These are phyloP conservation scores for Plenodomus biglobosus DNA, from an alignment of 2,329 filamentous ascomycete genomes.

Conservation along the genomic window DNA sequence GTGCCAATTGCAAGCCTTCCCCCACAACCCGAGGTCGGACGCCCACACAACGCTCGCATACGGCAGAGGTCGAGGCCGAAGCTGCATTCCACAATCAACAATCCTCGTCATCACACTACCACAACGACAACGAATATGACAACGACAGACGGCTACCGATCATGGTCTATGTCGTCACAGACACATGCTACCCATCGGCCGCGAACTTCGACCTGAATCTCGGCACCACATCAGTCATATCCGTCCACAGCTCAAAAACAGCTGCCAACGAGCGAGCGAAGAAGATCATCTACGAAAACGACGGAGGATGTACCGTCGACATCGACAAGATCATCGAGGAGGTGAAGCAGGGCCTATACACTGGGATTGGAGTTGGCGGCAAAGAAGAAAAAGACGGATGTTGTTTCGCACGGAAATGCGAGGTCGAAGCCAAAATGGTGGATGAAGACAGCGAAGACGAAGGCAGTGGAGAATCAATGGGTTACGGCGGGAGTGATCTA, in stretches of 20 bases:
- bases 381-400: conserved; percentile 9
- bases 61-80: background rate
- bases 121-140: conserved; percentile 1
- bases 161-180: conserved; percentile 25
- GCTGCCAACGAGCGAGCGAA: conserved; percentile 26
- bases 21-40: conserved; percentile 2
- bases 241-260: conserved; percentile 19
- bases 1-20: background rate
- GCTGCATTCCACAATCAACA: conserved; percentile 10
- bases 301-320: conserved; percentile 18
- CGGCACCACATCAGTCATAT: conserved; percentile 20
- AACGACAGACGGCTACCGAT: conserved; percentile 2
- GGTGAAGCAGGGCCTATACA: conserved; percentile 21
- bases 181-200: conserved; percentile 21
- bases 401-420: conserved; percentile 28
- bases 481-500: background rate
- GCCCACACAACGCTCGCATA: conserved; percentile 9
- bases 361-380: conserved; percentile 23
- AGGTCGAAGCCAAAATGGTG: conserved; percentile 25
- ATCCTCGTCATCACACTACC: conserved; percentile 1
- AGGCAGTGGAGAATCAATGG: conserved; percentile 1
- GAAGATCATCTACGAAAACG: conserved; percentile 26
- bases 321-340: conserved; percentile 30
- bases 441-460: conserved; percentile 27
- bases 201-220: conserved; percentile 19